Conservation (phyloP, 2,329 filamentous ascomycete species). For the Talaromyces sp. region DNA sequence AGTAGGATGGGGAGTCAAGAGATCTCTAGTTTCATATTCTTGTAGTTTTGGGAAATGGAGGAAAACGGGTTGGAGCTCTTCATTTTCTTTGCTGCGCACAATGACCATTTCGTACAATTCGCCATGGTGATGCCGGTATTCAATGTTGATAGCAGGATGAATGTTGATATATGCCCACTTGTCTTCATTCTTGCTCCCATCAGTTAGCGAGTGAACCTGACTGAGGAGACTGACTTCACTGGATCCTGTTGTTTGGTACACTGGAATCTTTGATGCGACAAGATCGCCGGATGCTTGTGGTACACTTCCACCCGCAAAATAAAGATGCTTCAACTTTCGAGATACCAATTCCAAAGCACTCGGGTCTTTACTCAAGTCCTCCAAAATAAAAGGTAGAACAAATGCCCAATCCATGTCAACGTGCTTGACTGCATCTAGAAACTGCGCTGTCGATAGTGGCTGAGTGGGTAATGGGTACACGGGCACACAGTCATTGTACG, state of each 20-base stretch:
- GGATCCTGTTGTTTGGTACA: slow-evolving; percentile 15
- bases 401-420: slow-evolving; percentile 14
- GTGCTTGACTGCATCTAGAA: slow-evolving; percentile 10
- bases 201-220: slow-evolving; percentile 9
- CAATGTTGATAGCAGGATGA: slow-evolving; percentile 6
- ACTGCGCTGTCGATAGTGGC: slow-evolving; percentile 11
- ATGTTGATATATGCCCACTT: slow-evolving; percentile 14
- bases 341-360: not conserved
- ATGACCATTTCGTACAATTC: slow-evolving; percentile 12
- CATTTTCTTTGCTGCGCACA: slow-evolving; percentile 1
- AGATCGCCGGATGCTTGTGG: slow-evolving; percentile 6
- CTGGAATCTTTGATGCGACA: slow-evolving; percentile 10
- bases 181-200: not conserved
- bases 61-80: slow-evolving; percentile 12
- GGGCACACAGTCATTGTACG: slow-evolving; percentile 12
- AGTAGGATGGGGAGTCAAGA: slow-evolving; percentile 16
- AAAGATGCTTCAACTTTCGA: slow-evolving; percentile 8
- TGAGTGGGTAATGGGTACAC: slow-evolving; percentile 3
- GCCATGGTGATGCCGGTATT: slow-evolving; percentile 11
- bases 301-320: slow-evolving; percentile 10
- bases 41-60: slow-evolving; percentile 11
- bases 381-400: slow-evolving; percentile 14
- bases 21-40: slow-evolving; percentile 14
- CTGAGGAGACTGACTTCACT: slow-evolving; percentile 12
- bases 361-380: slow-evolving; percentile 8